These are phyloP conservation scores for Talaromyces ruber DNA, from an alignment of 495 filamentous ascomycete species.

Conservation along the genomic window DNA sequence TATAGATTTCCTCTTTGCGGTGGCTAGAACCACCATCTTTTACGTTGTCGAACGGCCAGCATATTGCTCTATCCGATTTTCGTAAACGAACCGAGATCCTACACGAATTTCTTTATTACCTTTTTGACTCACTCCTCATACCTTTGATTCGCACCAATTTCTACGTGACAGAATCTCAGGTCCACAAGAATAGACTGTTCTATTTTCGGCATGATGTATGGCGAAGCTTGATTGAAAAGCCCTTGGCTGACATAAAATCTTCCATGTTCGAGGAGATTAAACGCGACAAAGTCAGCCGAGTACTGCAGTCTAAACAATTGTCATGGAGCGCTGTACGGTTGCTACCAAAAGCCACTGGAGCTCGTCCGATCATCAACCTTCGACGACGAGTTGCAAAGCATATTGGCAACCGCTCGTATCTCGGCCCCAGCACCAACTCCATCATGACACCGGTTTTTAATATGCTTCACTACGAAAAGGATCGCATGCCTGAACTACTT, in stretches of 20 bases:
- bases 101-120: conserved; percentile 79
- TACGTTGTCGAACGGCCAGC: conserved; percentile 21
- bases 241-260: conserved; percentile 57
- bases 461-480: conserved; percentile 70
- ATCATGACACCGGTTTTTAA: conserved; percentile 66
- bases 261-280: conserved; percentile 77
- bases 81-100: conserved; percentile 73
- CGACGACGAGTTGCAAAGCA: conserved; percentile 47
- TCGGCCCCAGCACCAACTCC: conserved; percentile 75
- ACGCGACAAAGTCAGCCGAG: conserved; percentile 40
- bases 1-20: conserved; percentile 53
- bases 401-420: conserved; percentile 23
- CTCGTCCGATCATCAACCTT: conserved; percentile 84
- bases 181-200: conserved; percentile 73
- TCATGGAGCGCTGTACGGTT: conserved; percentile 76
- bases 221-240: conserved; percentile 65
- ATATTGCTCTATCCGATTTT: conserved; percentile 61
- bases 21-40: conserved; percentile 59
- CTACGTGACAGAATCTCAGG: conserved; percentile 85
- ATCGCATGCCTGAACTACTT: conserved; percentile 48
- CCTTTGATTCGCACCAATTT: conserved; percentile 83
- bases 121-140: conserved; percentile 86
- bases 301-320: conserved; percentile 54
- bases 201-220: conserved; percentile 95
- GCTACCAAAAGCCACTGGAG: conserved; percentile 61